A percentile compares a stretch with the other conserved stretches of the same genome.
Evolutionary conservation across 106 monocot species (phyloP).

Genomic region (Ottelia alismoides): DNA sequence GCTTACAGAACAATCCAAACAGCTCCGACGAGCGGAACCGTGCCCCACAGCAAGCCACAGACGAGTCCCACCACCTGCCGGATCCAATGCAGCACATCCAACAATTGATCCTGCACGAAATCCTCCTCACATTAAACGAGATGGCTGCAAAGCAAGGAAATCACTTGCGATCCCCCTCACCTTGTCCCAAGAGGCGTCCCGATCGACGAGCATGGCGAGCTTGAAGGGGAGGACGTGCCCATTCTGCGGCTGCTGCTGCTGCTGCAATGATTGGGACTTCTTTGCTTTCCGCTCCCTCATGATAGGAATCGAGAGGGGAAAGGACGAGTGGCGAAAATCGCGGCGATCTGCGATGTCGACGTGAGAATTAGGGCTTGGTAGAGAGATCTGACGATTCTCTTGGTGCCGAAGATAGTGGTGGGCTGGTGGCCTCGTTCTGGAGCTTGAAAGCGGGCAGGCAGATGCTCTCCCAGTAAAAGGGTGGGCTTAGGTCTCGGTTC

Average conservation of each 20-base stretch:
- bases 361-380: no score
- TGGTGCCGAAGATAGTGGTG: no score
- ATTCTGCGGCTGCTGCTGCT: conserved; percentile 32
- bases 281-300: conserved; percentile 28
- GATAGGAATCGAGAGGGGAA: no score
- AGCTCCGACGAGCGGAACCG: conserved; percentile 68
- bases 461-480: no score
- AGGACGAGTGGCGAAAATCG: no score
- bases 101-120: conserved; percentile 63
- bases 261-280: conserved; percentile 1
- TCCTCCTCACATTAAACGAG: not conserved
- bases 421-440: no score
- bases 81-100: conserved; percentile 90
- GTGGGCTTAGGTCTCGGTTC: no score
- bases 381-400: no score
- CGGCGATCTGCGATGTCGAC: no score
- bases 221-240: conserved; percentile 39
- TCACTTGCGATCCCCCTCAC: conserved; percentile 14
- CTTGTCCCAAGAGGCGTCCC: conserved; percentile 89
- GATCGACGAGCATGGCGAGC: conserved; percentile 70
- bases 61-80: conserved; percentile 65
- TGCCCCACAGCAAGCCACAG: conserved; percentile 80
- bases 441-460: no score
- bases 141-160: not conserved
- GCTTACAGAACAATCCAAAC: conserved; percentile 83